These are phyloP conservation scores for Tripterygium wilfordii DNA, from an alignment of 177 flowering plant genomes.

Conservation along the genomic window DNA sequence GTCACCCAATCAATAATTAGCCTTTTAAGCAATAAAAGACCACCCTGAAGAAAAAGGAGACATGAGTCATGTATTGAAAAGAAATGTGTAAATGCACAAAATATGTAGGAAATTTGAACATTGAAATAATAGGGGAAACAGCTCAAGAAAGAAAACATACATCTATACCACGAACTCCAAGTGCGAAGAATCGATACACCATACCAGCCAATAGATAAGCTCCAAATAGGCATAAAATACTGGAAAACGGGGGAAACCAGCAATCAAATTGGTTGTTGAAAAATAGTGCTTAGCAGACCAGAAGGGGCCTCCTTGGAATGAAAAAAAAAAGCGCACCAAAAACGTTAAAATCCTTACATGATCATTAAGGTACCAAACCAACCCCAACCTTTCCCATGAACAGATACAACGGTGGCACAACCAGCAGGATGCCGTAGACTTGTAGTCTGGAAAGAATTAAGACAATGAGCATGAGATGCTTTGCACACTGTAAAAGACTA, in stretches of 20 bases:
- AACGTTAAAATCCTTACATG: conserved; percentile 52
- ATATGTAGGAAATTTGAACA: too few species aligned
- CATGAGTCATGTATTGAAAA: too few species aligned
- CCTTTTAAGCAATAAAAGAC: too few species aligned
- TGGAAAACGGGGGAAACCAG: conserved; percentile 34
- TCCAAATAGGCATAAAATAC: conserved; percentile 69
- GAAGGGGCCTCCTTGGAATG: too few species aligned
- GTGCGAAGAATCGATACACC: conserved; percentile 61
- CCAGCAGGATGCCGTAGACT: conserved; percentile 78
- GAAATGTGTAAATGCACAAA: too few species aligned
- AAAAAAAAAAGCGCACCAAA: too few species aligned
- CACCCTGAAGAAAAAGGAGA: too few species aligned
- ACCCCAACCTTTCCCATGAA: conserved; percentile 68
- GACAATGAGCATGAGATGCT: conserved; percentile 1
- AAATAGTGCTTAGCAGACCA: neutral
- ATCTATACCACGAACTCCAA: conserved; percentile 67
- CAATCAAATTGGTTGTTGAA: too few species aligned
- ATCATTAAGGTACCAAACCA: conserved; percentile 65
- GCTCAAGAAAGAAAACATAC: conserved; percentile 37
- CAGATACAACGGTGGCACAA: conserved; percentile 58
- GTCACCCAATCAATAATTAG: too few species aligned
- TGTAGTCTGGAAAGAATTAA: conserved; percentile 43
- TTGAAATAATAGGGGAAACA: neutral
- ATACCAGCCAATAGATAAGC: conserved; percentile 68
- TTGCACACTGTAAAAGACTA: too few species aligned